Evolutionary conservation across 331 rosid genomes (phyloP).

Genomic region (Quercus tomentella): DNA sequence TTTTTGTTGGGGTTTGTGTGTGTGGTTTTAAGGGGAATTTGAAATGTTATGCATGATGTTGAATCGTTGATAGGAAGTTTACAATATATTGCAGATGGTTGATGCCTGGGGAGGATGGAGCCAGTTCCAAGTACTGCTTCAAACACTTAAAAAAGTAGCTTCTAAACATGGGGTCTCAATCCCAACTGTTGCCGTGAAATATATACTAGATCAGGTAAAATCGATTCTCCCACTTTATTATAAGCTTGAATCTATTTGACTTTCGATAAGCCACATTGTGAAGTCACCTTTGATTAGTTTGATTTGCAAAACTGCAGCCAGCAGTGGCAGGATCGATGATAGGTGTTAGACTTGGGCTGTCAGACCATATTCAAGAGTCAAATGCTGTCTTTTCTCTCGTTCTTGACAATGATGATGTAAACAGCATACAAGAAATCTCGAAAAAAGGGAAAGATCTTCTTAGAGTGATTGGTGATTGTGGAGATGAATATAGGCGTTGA

Average conservation of each 20-base stretch:
- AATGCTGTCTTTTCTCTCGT: conserved; percentile 72
- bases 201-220: conserved; percentile 74
- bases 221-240: background rate
- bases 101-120: conserved; percentile 99
- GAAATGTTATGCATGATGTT: conserved; percentile 7
- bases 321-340: conserved; percentile 87
- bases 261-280: background rate
- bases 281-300: conserved; percentile 10
- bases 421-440: conserved; percentile 68
- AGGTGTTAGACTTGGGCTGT: conserved; percentile 90
- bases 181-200: conserved; percentile 77
- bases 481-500: conserved; percentile 95
- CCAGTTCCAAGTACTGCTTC: conserved; percentile 75
- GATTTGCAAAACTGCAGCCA: conserved; percentile 45
- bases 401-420: conserved; percentile 77
- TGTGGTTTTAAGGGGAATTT: background rate
- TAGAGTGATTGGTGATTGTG: conserved; percentile 84
- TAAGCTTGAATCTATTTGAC: background rate
- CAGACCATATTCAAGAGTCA: conserved; percentile 75
- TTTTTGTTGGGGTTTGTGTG: no score
- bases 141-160: conserved; percentile 73
- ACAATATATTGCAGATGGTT: conserved; percentile 58
- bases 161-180: conserved; percentile 77
- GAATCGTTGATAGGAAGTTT: background rate
- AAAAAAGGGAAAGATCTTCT: conserved; percentile 80